Evolutionary conservation across 306 rosid species (phyloP).

Genomic region (Prunus armeniaca): DNA sequence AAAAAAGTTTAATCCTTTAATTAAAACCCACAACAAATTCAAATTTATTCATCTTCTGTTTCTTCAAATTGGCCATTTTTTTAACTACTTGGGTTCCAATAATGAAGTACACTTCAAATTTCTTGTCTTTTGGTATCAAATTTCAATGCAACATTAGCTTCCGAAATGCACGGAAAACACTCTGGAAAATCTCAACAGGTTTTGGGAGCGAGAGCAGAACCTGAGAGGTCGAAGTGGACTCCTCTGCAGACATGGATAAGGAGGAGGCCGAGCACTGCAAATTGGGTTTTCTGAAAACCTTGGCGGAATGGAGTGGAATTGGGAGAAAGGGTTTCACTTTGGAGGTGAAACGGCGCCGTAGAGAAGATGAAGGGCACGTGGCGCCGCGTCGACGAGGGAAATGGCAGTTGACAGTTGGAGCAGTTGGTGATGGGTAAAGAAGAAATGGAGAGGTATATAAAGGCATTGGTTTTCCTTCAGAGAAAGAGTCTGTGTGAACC

Average conservation of each 20-base stretch:
- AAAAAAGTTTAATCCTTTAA: background rate
- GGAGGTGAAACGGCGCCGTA: slow-evolving; percentile 24
- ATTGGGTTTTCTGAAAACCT: background rate
- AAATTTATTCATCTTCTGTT: background rate
- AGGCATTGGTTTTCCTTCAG: slow-evolving; percentile 36
- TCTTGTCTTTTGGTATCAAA: background rate
- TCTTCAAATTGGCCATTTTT: background rate
- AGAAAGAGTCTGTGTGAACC: background rate
- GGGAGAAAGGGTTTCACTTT: slow-evolving; percentile 14
- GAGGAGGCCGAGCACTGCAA: slow-evolving; percentile 45
- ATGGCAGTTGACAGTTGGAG: slow-evolving; percentile 18
- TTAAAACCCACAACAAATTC: background rate
- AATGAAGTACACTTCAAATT: background rate
- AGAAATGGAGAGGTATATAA: slow-evolving; percentile 18
- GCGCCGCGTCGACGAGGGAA: slow-evolving; percentile 26
- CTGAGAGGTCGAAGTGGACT: slow-evolving; percentile 54
- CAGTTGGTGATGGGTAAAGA: slow-evolving; percentile 18
- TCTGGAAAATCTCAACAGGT: background rate
- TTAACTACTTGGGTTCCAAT: background rate
- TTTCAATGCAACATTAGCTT: background rate
- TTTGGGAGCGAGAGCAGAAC: slow-evolving; percentile 23
- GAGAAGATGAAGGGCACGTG: slow-evolving; percentile 24
- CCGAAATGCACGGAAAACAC: background rate
- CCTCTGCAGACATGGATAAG: slow-evolving; percentile 30
- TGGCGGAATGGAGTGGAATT: slow-evolving; percentile 6